A percentile compares a stretch with the other conserved stretches of the same genome.
These are phyloP conservation scores for Aspergillus floridensis DNA, from an alignment of 2,329 filamentous ascomycete genomes.

Conservation along the genomic window DNA sequence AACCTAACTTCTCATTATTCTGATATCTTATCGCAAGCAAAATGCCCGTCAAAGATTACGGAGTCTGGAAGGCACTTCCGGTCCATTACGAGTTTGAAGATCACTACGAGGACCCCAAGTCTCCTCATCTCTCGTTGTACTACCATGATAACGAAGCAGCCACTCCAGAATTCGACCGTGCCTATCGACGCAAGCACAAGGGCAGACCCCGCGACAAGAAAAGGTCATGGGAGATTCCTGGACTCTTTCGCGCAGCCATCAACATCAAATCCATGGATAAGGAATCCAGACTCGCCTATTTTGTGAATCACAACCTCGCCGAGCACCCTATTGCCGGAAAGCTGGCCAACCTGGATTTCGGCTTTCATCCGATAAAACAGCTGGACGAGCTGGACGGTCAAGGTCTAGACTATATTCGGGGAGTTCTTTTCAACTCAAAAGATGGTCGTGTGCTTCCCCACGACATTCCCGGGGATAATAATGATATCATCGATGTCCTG, in stretches of 20 bases:
- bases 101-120: slow-evolving; percentile 2
- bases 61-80: slow-evolving; percentile 18
- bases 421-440: slow-evolving; percentile 11
- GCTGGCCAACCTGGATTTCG: slow-evolving; percentile 5
- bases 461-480: slow-evolving; percentile 3
- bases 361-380: slow-evolving; percentile 9
- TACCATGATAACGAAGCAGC: neutral
- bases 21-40: too few relatives aligned
- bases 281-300: slow-evolving; percentile 18
- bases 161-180: slow-evolving; percentile 1
- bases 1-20: too few relatives aligned
- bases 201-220: neutral
- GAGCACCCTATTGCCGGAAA: slow-evolving; percentile 9
- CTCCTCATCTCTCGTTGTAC: slow-evolving; percentile 16
- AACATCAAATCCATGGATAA: slow-evolving; percentile 17
- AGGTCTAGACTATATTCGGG: slow-evolving; percentile 16
- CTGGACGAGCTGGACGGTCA: neutral
- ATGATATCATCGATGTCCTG: slow-evolving; percentile 35
- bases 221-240: slow-evolving; percentile 3
- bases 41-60: slow-evolving; percentile 20
- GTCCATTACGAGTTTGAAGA: slow-evolving; percentile 14
- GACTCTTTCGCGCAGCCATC: slow-evolving; percentile 17
- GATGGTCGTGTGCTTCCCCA: slow-evolving; percentile 13
- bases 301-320: slow-evolving; percentile 9
- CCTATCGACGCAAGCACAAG: neutral